These are phyloP conservation scores for Verbascum thapsus DNA, from an alignment of 257 asterid species.

Conservation along the genomic window DNA sequence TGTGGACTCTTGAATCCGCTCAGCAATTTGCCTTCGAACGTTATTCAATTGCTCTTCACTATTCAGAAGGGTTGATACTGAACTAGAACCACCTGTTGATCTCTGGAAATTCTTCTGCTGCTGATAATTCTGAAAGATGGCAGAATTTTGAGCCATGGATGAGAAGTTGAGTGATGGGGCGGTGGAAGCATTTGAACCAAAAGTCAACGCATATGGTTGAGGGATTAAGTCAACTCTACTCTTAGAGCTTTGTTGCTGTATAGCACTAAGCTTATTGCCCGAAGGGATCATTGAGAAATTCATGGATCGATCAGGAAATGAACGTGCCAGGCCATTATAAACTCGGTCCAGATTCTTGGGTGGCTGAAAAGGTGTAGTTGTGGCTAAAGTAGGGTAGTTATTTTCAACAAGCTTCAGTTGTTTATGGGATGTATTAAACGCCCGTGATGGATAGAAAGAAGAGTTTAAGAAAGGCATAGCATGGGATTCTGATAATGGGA, in stretches of 20 bases:
- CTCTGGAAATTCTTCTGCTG: constrained; percentile 43
- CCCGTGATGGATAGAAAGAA: constrained; percentile 40
- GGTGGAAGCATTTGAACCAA: constrained; percentile 41
- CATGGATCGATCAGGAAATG: constrained; percentile 33
- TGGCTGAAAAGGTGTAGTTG: constrained; percentile 13
- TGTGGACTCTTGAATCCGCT: no score
- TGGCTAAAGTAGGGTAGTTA: constrained; percentile 27
- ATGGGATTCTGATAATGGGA: constrained; percentile 31
- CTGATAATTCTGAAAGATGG: constrained; percentile 42
- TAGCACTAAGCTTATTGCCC: constrained; percentile 35
- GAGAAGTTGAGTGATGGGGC: constrained; percentile 37
- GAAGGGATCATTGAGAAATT: constrained; percentile 35
- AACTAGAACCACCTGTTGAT: no score
- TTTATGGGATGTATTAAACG: constrained; percentile 38
- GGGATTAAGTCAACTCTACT: constrained; percentile 33
- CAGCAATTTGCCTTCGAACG: no score
- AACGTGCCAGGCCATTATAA: constrained; percentile 10
- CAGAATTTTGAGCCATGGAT: constrained; percentile 36
- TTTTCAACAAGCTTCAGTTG: constrained; percentile 27
- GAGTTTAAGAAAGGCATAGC: constrained; percentile 38
- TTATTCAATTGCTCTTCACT: no score
- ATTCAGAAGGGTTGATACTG: constrained; percentile 17
- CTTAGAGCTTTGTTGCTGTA: constrained; percentile 43
- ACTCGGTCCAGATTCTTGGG: constrained; percentile 33
- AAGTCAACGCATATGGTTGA: constrained; percentile 40